Evolutionary conservation across 73 alveolate genomes (phyloP).

Genomic region (Vitrella brassicaformis): DNA sequence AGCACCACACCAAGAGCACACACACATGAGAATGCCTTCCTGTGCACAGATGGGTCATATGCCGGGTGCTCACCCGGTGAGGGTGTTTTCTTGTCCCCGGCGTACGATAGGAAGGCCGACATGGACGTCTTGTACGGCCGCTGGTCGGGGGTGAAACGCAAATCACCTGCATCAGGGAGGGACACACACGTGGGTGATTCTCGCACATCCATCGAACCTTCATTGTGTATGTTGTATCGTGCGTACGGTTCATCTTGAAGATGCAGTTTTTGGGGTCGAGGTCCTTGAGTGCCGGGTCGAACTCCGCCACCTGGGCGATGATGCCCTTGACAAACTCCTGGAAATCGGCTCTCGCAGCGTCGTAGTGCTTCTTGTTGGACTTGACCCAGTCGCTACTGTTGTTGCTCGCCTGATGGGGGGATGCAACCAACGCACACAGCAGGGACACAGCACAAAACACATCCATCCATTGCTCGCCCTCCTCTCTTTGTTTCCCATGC

Average conservation of each 20-base stretch:
- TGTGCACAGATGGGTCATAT: not conserved
- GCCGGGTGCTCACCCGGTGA: not conserved
- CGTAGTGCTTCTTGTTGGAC: not conserved
- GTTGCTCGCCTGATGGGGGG: no score
- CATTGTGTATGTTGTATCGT: no score
- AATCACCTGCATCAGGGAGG: no score
- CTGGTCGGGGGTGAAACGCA: not conserved
- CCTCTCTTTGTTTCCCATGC: no score
- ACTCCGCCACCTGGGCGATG: not conserved
- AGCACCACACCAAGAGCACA: no score
- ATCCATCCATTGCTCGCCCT: no score
- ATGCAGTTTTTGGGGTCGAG: not conserved
- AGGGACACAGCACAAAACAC: no score
- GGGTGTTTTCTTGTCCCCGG: not conserved
- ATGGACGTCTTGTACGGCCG: not conserved
- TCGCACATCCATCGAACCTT: not conserved
- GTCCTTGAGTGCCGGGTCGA: not conserved
- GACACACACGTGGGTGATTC: no score
- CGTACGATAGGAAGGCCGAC: not conserved
- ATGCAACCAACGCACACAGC: no score
- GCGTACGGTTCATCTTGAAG: not conserved
- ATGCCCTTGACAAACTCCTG: not conserved
- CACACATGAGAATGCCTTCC: not conserved
- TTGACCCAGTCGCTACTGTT: no score
- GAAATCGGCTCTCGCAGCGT: not conserved